These are phyloP conservation scores for Neurospora sp. DNA, from an alignment of 495 filamentous ascomycete genomes.

Conservation along the genomic window DNA sequence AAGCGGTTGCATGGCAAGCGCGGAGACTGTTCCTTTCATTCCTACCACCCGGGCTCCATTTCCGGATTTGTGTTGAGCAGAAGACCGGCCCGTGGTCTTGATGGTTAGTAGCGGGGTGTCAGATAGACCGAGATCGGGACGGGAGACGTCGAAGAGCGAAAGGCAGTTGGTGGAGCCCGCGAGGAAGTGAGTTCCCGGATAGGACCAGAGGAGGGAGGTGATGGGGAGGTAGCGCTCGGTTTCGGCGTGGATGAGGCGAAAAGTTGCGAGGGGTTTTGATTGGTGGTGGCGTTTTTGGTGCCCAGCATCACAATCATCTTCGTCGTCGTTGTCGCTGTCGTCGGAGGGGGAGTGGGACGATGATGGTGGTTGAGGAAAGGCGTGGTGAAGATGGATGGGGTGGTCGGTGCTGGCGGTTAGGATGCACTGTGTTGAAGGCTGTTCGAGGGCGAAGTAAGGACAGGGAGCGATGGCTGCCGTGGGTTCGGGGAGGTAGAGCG, in stretches of 20 bases:
- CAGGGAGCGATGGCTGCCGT: slow-evolving; percentile 61
- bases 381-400: slow-evolving; percentile 60
- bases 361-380: slow-evolving; percentile 11
- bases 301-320: background rate
- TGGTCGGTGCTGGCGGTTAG: slow-evolving; percentile 60
- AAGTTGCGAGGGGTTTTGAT: slow-evolving; percentile 44
- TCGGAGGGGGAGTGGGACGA: background rate
- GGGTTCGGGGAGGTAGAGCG: slow-evolving; percentile 53
- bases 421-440: slow-evolving; percentile 56
- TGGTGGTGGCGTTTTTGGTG: slow-evolving; percentile 4
- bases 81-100: slow-evolving; percentile 54
- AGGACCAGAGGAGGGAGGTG: slow-evolving; percentile 60
- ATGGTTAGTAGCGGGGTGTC: slow-evolving; percentile 49
- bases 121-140: slow-evolving; percentile 37
- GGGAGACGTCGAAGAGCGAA: slow-evolving; percentile 66
- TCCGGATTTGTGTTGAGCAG: slow-evolving; percentile 56
- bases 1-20: slow-evolving; percentile 38
- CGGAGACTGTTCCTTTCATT: slow-evolving; percentile 75
- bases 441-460: slow-evolving; percentile 59
- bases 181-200: slow-evolving; percentile 51
- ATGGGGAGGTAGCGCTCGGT: slow-evolving; percentile 75
- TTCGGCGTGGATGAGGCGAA: slow-evolving; percentile 59
- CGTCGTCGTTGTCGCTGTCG: background rate
- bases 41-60: slow-evolving; percentile 48
- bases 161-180: slow-evolving; percentile 67